Evolutionary conservation across 371 early-diverging fungal species (phyloP).

Genomic region (Hamiltosporidium magnivora): DNA sequence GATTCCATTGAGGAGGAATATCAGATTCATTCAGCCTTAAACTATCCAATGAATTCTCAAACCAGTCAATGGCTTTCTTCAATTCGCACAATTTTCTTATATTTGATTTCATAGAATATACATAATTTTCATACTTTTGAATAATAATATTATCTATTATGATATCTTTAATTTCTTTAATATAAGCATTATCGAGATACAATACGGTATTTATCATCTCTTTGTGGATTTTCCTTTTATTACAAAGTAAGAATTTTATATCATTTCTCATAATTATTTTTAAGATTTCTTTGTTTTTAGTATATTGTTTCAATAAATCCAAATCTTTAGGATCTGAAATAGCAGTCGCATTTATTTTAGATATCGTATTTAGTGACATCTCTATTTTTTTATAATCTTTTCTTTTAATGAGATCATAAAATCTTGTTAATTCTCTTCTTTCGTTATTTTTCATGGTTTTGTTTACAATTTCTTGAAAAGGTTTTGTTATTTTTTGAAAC

Average conservation of each 20-base stretch:
- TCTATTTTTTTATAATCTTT: neutral
- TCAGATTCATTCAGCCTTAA: neutral
- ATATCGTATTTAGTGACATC: neutral
- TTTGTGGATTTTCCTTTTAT: neutral
- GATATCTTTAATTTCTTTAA: neutral
- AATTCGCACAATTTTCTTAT: neutral
- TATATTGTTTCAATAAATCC: neutral
- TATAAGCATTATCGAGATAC: neutral
- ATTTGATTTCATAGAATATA: too few relatives aligned
- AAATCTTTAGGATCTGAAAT: neutral
- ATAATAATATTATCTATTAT: neutral
- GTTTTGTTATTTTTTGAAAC: too few relatives aligned
- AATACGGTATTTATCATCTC: neutral
- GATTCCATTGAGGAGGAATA: neutral
- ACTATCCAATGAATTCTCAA: neutral
- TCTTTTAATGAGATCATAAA: neutral
- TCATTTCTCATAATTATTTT: neutral
- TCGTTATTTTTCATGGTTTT: neutral
- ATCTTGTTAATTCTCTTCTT: neutral
- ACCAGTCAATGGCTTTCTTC: neutral
- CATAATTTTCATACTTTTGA: neutral
- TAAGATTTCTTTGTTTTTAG: neutral
- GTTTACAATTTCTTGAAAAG: too few relatives aligned
- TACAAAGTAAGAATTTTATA: neutral
- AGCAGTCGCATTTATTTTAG: neutral